phyloP scores from a whole-genome alignment of 352 stramenopile species.

The Phytopythium vexans region DNA sequence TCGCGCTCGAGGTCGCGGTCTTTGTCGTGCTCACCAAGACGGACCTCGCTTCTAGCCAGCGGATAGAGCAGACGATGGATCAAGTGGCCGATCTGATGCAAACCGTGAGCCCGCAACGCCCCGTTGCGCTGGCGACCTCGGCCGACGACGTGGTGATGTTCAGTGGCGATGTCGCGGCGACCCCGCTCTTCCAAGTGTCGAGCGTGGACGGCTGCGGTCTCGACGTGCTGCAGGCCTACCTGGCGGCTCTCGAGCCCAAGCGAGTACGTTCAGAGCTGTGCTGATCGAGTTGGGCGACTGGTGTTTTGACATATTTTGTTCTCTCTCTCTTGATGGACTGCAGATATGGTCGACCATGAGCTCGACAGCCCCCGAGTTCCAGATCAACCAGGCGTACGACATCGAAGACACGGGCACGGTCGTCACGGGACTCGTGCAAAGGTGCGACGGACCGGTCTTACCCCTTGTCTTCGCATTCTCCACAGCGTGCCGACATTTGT shows the following conservation, averaged over 20 bases:
- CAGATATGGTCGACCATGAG: slow-evolving; percentile 45
- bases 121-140: slow-evolving; percentile 12
- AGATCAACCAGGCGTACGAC: slow-evolving; percentile 78
- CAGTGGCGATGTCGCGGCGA: slow-evolving; percentile 11
- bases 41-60: slow-evolving; percentile 35
- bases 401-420: slow-evolving; percentile 67
- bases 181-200: slow-evolving; percentile 68
- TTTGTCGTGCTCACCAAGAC: slow-evolving; percentile 85
- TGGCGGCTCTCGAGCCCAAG: slow-evolving; percentile 55
- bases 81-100: slow-evolving; percentile 47
- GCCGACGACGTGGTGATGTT: slow-evolving; percentile 3
- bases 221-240: slow-evolving; percentile 50
- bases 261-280: slow-evolving; percentile 22
- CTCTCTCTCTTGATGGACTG: not conserved
- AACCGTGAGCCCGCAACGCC: slow-evolving; percentile 22
- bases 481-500: not conserved
- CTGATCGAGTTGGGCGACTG: not conserved
- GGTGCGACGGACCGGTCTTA: slow-evolving; percentile 7
- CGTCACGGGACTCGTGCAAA: slow-evolving; percentile 67
- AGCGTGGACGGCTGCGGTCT: slow-evolving; percentile 56
- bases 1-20: slow-evolving; percentile 63
- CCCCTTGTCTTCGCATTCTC: not conserved
- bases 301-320: not conserved
- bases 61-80: slow-evolving; percentile 45
- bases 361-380: slow-evolving; percentile 59